These are phyloP conservation scores for Pyrenophora seminiperda DNA, from an alignment of 2,329 filamentous ascomycete species.

Conservation along the genomic window DNA sequence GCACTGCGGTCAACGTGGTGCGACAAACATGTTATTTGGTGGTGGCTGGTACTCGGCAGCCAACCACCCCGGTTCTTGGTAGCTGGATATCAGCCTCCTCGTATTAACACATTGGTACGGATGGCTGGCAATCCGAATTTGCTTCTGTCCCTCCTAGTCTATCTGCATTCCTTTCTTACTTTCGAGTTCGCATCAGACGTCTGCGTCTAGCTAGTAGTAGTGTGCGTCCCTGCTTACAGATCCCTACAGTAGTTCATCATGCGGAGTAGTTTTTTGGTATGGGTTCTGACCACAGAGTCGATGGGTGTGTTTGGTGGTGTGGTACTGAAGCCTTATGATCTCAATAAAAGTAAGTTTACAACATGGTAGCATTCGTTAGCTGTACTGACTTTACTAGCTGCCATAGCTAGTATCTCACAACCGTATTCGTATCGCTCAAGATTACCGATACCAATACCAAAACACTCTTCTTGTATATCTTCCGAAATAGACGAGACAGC, in stretches of 20 bases:
- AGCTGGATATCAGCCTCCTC: conserved; percentile 6
- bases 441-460: not conserved
- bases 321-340: conserved; percentile 12
- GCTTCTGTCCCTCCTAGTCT: conserved; percentile 12
- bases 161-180: conserved; percentile 9
- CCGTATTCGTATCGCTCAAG: conserved; percentile 21
- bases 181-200: conserved; percentile 2
- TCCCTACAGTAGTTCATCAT: conserved; percentile 20
- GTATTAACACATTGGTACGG: conserved; percentile 17
- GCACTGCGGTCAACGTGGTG: conserved; percentile 25
- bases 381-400: conserved; percentile 17
- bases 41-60: conserved; percentile 31
- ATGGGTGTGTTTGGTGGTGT: conserved; percentile 19
- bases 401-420: conserved; percentile 12
- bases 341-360: conserved; percentile 20
- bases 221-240: conserved; percentile 12
- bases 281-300: conserved; percentile 25
- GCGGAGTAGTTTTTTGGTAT: conserved; percentile 20
- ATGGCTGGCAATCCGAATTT: conserved; percentile 8
- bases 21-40: conserved; percentile 32
- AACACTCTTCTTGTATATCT: conserved; percentile 3
- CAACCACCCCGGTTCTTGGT: conserved; percentile 27
- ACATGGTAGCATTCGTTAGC: not conserved
- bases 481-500: conserved; percentile 2
- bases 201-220: conserved; percentile 19